Evolutionary conservation across 257 asterid genomes (phyloP), one percentile per base, ranked within the genome.

Genomic region (Fraxinus quadrangulata): DNA sequence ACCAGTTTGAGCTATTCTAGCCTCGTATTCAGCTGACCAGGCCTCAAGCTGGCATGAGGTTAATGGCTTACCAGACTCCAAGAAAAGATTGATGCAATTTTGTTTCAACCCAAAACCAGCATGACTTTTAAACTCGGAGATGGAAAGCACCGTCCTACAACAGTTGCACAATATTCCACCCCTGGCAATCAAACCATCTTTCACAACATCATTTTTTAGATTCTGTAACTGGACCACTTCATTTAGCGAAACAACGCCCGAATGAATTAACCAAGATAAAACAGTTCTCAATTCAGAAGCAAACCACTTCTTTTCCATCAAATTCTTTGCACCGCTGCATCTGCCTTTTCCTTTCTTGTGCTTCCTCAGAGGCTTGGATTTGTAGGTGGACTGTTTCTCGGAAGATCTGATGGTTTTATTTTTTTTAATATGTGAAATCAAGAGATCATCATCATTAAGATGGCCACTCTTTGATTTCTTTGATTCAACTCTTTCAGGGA

Each of bases 31-130:
- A 77, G 81, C 86, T 75, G 90, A 88, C 94, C 94, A 90, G 59
- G 94, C 94, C 88, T 88, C 94, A 67, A 86, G 92, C 82, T 90
- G 92, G 78, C 94, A 90, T 73, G 87, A 81, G 47, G 87, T 72
- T 61, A 86, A 75, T 76, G 91, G 83, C 83, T 90, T 88, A 49
- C 91, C 91, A 28, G 87, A 85, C 39, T 82, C 88, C 87, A 85
- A 71, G 75, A 85, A 80, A 75, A 90, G 89, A 78, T 85, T 84
- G 83, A 78, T 72, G 81, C 86, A 75, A 6, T 86, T 85, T 33
- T 78, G 56, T 74, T 73, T 86, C 12, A 65, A 56, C 80, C 30
- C 79, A 36, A 72, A 82, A 73, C 86, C 89, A 67, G 89, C 86
- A 79, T 88, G 92, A 70, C 39, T 67, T 84, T 83, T 85, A 69